phyloP scores from a whole-genome alignment of 495 filamentous ascomycete genomes.

The Amphirosellinia nigrospora region DNA sequence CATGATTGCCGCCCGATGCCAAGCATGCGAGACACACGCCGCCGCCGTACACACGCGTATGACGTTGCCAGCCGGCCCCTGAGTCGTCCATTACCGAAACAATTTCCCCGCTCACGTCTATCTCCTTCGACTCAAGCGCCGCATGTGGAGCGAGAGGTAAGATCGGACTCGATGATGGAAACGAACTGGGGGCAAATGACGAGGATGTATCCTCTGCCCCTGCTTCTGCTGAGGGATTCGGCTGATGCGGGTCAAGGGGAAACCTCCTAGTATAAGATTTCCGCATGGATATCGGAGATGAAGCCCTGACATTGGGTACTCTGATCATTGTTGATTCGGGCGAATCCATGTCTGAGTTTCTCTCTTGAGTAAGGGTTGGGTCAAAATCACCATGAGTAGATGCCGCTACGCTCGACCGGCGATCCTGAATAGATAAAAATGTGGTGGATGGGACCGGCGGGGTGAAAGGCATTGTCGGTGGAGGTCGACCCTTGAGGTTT shows the following conservation, averaged over 20 bases:
- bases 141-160: slow-evolving; percentile 43
- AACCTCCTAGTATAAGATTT: slow-evolving; percentile 52
- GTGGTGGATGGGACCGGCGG: slow-evolving; percentile 40
- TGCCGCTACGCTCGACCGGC: slow-evolving; percentile 45
- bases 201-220: slow-evolving; percentile 13
- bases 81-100: slow-evolving; percentile 51
- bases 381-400: slow-evolving; percentile 47
- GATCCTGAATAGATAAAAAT: slow-evolving; percentile 47
- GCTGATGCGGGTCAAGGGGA: slow-evolving; percentile 38
- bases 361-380: slow-evolving; percentile 47
- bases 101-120: slow-evolving; percentile 52
- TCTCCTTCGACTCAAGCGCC: slow-evolving; percentile 40
- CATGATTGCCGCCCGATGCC: slow-evolving; percentile 42
- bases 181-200: slow-evolving; percentile 50
- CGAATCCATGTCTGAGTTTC: slow-evolving; percentile 47
- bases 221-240: slow-evolving; percentile 1
- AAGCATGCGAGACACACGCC: slow-evolving; percentile 56
- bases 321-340: slow-evolving; percentile 38
- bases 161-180: slow-evolving; percentile 49
- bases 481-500: slow-evolving; percentile 41
- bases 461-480: slow-evolving; percentile 49
- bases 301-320: slow-evolving; percentile 36
- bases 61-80: slow-evolving; percentile 54
- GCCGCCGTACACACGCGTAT: slow-evolving; percentile 58
- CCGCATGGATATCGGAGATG: slow-evolving; percentile 42